These are phyloP conservation scores for Tephrocybe sp. DNA, from an alignment of 768 basidiomycete genomes.

Conservation along the genomic window DNA sequence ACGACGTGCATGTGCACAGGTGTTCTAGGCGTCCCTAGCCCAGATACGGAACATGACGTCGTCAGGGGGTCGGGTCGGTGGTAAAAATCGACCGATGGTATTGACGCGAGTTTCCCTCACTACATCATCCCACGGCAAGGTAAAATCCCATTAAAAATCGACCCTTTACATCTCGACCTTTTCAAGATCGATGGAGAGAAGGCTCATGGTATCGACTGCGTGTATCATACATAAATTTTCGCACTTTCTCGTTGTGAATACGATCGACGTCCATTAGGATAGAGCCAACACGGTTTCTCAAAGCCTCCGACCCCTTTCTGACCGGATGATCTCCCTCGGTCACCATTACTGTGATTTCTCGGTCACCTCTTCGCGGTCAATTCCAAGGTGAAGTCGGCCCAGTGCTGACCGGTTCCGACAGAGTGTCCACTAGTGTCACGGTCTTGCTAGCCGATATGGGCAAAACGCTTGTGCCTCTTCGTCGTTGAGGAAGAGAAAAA, in stretches of 20 bases:
- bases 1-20: too few species aligned
- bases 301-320: conserved; percentile 28
- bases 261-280: conserved; percentile 20
- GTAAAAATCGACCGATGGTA: conserved; percentile 11
- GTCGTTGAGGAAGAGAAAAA: background rate
- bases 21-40: too few species aligned
- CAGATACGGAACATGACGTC: background rate
- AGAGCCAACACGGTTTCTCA: conserved; percentile 28
- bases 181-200: too few species aligned
- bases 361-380: background rate
- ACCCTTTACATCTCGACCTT: too few species aligned
- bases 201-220: too few species aligned
- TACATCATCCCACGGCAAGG: background rate
- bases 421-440: background rate
- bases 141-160: background rate
- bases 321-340: conserved; percentile 9
- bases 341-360: background rate
- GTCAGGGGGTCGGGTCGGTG: conserved; percentile 12
- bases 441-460: background rate
- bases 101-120: conserved; percentile 4
- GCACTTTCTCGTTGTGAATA: background rate
- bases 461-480: background rate
- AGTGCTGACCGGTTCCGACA: background rate
- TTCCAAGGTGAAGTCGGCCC: background rate
- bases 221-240: background rate